Evolutionary conservation across 257 asterid species (phyloP), one percentile per base, ranked within the genome.

Genomic region (Gynochthodes officinalis): DNA sequence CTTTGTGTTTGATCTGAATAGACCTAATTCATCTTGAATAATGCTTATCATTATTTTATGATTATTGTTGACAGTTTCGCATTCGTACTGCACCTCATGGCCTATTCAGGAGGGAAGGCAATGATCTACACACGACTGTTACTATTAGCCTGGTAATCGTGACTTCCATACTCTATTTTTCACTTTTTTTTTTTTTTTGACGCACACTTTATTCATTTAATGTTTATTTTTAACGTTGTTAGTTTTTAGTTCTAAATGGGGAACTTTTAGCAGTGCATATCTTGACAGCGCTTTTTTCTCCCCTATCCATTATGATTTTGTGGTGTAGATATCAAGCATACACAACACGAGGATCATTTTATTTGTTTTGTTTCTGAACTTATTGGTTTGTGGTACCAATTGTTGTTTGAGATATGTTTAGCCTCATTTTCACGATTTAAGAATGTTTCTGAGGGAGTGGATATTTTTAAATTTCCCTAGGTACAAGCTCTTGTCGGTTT

Each of bases 401-500:
- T 35, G 23, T 21, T 61, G 16, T 58, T 46, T 35, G 42, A 4
- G 19, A 27, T 30, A 1, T 46, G 5, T 12, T n/a, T 72, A 49
- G 32, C 57, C 46, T 54, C 10, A n/a, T n/a, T n/a, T n/a, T n/a
- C n/a, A n/a, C n/a, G n/a, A n/a, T n/a, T n/a, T n/a, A n/a, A n/a
- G n/a, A n/a, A n/a, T n/a, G n/a, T n/a, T n/a, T n/a, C n/a, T n/a
- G n/a, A 27, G 13, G 4, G 35, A 64, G n/a, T 28, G 53, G 13
- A 21, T 65, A 7, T 74, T 54, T 53, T 70, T 54, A 30, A 76
- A 42, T 53, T 11, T 42, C 15, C 74, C 61, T 82, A 94, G 99
- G 89, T 91, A 76, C 97, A 94, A 88, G 97, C 99, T 82, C 97
- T 94, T 61, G 97, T 88, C 70, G 99, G 99, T 61, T 94, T 91